Conservation (phyloP, 176 grass and related monocot species). For the Eragrostis nindensis region DNA sequence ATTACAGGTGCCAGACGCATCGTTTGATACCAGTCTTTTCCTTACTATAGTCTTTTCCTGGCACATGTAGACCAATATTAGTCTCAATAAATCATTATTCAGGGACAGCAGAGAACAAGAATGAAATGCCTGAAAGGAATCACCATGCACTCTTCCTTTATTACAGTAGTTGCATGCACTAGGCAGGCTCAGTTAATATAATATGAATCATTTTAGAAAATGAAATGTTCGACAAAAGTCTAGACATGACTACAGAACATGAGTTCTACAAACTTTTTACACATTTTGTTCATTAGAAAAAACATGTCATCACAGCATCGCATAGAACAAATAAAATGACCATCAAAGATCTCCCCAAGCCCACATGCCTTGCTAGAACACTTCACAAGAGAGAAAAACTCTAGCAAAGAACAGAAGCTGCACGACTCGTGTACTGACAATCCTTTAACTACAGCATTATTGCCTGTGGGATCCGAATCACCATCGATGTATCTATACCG, state of each 20-base stretch:
- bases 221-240: background rate
- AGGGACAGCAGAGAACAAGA: background rate
- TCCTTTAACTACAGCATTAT: conserved; percentile 38
- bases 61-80: conserved; percentile 29
- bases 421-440: background rate
- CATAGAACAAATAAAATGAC: conserved; percentile 28
- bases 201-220: conserved; percentile 26
- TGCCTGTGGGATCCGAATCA: conserved; percentile 42
- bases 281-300: background rate
- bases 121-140: conserved; percentile 7
- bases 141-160: background rate
- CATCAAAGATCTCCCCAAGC: background rate
- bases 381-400: conserved; percentile 27
- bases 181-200: background rate
- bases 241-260: background rate
- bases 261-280: background rate
- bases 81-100: conserved; percentile 1
- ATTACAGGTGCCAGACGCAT: conserved; percentile 75
- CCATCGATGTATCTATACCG: background rate
- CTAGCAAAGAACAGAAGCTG: conserved; percentile 18
- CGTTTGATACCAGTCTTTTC: conserved; percentile 39
- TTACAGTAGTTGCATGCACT: background rate
- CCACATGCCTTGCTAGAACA: conserved; percentile 3
- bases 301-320: background rate
- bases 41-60: conserved; percentile 47